A percentile compares a stretch with the other conserved stretches of the same genome.
phyloP scores from a whole-genome alignment of 495 filamentous ascomycete species.

The Oidiodendron maius region DNA sequence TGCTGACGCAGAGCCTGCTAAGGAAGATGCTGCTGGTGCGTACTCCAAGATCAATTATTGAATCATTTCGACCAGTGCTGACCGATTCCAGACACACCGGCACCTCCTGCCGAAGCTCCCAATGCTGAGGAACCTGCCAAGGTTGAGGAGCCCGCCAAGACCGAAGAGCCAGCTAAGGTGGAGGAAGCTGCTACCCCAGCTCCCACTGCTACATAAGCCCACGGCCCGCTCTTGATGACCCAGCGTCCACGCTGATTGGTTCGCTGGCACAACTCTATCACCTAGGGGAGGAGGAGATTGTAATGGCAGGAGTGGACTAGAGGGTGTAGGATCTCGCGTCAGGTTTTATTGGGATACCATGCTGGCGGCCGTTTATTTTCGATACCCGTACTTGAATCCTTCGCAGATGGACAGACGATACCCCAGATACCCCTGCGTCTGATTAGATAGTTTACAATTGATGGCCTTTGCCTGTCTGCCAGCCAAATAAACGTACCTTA shows the following conservation, averaged over 20 bases:
- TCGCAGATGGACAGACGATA: slow-evolving; percentile 21
- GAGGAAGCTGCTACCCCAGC: slow-evolving; percentile 7
- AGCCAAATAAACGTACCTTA: too few species aligned
- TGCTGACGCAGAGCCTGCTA: slow-evolving; percentile 31
- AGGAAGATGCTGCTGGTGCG: slow-evolving; percentile 21
- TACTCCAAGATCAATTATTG: slow-evolving; percentile 8
- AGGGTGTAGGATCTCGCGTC: slow-evolving; percentile 13
- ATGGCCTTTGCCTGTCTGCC: too few species aligned
- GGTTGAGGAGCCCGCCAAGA: slow-evolving; percentile 15
- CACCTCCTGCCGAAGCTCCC: slow-evolving; percentile 13
- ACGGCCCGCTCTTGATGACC: neutral
- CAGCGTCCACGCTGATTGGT: too few species aligned
- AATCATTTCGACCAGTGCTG: slow-evolving; percentile 1
- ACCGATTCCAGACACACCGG: slow-evolving; percentile 3
- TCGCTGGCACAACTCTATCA: slow-evolving; percentile 9
- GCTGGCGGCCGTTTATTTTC: slow-evolving; percentile 8
- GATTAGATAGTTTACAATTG: slow-evolving; percentile 24
- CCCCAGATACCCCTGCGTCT: slow-evolving; percentile 23
- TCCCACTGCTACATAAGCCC: slow-evolving; percentile 19
- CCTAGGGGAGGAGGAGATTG: slow-evolving; percentile 9
- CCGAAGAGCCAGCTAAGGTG: slow-evolving; percentile 8
- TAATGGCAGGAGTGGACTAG: slow-evolving; percentile 18
- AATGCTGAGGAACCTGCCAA: slow-evolving; percentile 15
- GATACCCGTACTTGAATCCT: slow-evolving; percentile 21
- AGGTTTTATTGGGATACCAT: slow-evolving; percentile 6